Evolutionary conservation across 805 yeast genomes (phyloP), one percentile per base, ranked within the genome.

Genomic region (Pichia rugopelliculosa): DNA sequence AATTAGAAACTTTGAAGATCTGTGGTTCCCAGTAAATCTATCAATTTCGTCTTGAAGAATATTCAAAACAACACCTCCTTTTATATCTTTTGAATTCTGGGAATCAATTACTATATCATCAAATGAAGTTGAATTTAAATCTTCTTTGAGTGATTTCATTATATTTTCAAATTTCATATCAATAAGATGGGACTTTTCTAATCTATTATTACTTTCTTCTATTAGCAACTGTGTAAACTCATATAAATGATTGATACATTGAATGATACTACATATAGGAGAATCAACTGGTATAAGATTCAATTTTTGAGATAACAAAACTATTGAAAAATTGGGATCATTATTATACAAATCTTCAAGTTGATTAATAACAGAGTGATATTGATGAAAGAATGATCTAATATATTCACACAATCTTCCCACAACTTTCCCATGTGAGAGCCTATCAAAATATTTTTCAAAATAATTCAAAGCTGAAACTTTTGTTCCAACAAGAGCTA

Each of bases 41-140:
- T 74, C 73, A 6, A 84, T 68, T 54, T 81, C 68, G 20, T 68
- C 70, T 47, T 85, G 84, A 1, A 93, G 69, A 1, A 84, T 69
- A 45, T 75, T 70, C 36, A 91, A 64, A 0, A 86, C 75, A 12
- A 82, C 62, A 0, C 96, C 96, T 30, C 99, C 98, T 65, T 84
- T 86, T 20, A 83, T 84, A 21, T 71, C 67, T 36, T 74, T 70
- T 45, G 79, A 75, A 36, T 69, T 70, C 10, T 74, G 61, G 3
- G 75, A 70, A 56, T 82, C 86, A 0, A 80, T 70, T 6, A 75
- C 59, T 1, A 77, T 62, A n/a, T 62, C 64, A 47, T 79, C 82
- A 13, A 78, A 57, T 1, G 73, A 59, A 23, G 33, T 44, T 12
- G 40, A 17, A n/a, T 41, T 42, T 18, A 44, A 34, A 43, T 75